phyloP scores from a whole-genome alignment of 345 rosid species.

The Schrenkiella parvula region DNA sequence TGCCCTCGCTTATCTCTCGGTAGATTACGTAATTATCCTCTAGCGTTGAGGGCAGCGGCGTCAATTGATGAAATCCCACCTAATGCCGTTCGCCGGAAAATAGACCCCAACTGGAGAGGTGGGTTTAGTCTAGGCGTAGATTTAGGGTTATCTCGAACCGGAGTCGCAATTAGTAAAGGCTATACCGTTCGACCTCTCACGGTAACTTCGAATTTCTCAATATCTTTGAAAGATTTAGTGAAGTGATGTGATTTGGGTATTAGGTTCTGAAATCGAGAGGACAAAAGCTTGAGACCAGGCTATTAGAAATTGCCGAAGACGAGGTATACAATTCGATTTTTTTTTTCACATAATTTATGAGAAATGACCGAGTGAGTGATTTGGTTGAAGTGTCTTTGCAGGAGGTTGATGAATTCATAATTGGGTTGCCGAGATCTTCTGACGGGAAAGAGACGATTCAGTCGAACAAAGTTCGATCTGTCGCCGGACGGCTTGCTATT shows the following conservation, averaged over 20 bases:
- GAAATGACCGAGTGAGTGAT: not conserved
- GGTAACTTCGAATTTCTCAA: conserved; percentile 32
- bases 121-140: conserved; percentile 93
- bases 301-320: conserved; percentile 64
- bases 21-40: not conserved
- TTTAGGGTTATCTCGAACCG: conserved; percentile 74
- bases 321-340: conserved; percentile 38
- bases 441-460: conserved; percentile 81
- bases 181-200: conserved; percentile 68
- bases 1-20: not conserved
- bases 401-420: conserved; percentile 84
- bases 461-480: conserved; percentile 77
- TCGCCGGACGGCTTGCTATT: conserved; percentile 74
- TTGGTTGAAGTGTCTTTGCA: conserved; percentile 8
- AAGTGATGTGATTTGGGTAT: not conserved
- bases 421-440: conserved; percentile 77
- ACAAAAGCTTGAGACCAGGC: conserved; percentile 63
- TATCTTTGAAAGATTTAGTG: not conserved
- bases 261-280: conserved; percentile 81
- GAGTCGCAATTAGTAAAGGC: conserved; percentile 83
- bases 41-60: conserved; percentile 24
- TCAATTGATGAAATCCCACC: conserved; percentile 58
- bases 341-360: not conserved
- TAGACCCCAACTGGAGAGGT: conserved; percentile 59
- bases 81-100: conserved; percentile 62